Evolutionary conservation across 768 basidiomycete genomes (phyloP).

Genomic region (Lentinula lateritia): DNA sequence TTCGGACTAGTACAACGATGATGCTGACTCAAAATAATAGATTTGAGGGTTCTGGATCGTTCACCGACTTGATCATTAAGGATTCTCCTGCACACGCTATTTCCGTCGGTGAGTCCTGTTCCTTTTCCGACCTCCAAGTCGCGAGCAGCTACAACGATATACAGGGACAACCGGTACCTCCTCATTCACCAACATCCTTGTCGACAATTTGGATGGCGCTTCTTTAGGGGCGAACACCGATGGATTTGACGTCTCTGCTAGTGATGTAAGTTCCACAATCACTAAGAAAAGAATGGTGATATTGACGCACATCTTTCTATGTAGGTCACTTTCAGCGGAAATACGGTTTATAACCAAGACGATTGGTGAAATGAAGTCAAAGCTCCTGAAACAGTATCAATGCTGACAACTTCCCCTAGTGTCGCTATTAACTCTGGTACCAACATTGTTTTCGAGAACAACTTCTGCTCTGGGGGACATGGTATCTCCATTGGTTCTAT

Average conservation of each 20-base stretch:
- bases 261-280: constrained; percentile 1
- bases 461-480: constrained; percentile 39
- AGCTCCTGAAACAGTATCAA: too few species aligned
- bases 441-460: constrained; percentile 28
- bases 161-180: background rate
- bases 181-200: background rate
- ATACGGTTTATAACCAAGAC: constrained; percentile 2
- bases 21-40: background rate
- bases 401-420: constrained; percentile 29
- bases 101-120: background rate
- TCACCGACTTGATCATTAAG: constrained; percentile 5
- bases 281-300: too few species aligned
- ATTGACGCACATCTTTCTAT: background rate
- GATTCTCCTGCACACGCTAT: constrained; percentile 9
- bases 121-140: too few species aligned
- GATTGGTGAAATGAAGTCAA: background rate
- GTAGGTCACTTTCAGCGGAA: constrained; percentile 1
- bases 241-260: constrained; percentile 20
- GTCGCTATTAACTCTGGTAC: constrained; percentile 22
- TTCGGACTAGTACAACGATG: too few species aligned
- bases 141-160: background rate
- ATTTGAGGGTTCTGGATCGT: constrained; percentile 7
- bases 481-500: constrained; percentile 46
- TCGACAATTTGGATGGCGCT: constrained; percentile 1
- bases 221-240: constrained; percentile 21